Evolutionary conservation across 169 alveolate genomes (phyloP).

Genomic region (Perkinsus olseni): DNA sequence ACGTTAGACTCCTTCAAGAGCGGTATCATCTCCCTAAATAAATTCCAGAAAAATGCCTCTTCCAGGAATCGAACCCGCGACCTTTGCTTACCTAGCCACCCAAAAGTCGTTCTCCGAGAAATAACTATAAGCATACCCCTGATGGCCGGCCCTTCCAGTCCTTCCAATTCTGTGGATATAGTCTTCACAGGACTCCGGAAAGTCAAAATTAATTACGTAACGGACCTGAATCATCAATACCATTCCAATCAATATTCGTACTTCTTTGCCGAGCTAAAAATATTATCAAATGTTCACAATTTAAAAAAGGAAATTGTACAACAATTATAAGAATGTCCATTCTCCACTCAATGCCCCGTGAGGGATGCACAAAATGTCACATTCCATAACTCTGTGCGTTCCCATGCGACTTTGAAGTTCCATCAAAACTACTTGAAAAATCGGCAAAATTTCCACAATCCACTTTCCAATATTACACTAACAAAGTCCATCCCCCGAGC

Average conservation of each 20-base stretch:
- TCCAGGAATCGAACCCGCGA: background rate
- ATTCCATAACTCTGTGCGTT: too few species aligned
- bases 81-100: background rate
- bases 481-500: background rate
- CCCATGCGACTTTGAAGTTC: too few species aligned
- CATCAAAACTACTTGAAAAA: too few species aligned
- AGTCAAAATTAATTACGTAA: conserved; percentile 67
- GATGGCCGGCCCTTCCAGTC: conserved; percentile 82
- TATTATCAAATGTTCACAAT: too few species aligned
- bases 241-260: too few species aligned
- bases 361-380: too few species aligned
- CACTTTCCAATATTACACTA: background rate
- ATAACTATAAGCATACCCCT: conserved; percentile 77
- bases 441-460: too few species aligned
- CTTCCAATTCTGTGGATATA: conserved; percentile 86
- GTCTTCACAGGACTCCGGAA: conserved; percentile 86
- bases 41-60: background rate
- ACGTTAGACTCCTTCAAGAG: background rate
- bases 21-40: background rate
- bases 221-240: background rate
- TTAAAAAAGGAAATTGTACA: too few species aligned
- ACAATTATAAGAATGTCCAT: too few species aligned
- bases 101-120: conserved; percentile 50
- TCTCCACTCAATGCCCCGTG: too few species aligned
- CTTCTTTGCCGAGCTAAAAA: too few species aligned